Evolutionary conservation across 257 asterid species (phyloP), one percentile per base, ranked within the genome.

Genomic region (Capsicum baccatum): DNA sequence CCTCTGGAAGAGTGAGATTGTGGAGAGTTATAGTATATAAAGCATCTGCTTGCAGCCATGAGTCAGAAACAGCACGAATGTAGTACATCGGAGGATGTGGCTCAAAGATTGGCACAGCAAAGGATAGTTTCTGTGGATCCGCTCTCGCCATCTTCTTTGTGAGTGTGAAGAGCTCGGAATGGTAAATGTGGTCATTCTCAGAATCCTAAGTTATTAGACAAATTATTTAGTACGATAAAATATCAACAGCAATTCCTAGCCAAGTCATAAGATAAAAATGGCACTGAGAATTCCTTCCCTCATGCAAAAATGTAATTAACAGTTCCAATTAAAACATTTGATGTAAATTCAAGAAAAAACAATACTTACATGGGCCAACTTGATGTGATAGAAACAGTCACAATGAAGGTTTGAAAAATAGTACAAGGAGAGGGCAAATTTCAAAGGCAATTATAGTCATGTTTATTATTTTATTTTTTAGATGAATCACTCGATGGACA

Each of bases 61-160:
- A 92, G 86, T 96, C 98, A 47, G 98, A 96, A 87, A 94, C 91
- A 85, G 99, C 98, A 87, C 97, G 97, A 86, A 96, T 94, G 83
- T 91, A 89, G 89, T 96, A 96, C 87, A 94, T 98, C 85, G 99
- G 98, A 84, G 99, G 99, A 89, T 96, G 99, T 83, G 99, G 99
- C 92, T 96, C 98, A 87, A 96, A 96, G 88, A 96, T 96, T 63
- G 99, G 99, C 89, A 96, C 94, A 6, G 98, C 93, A 86, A 96
- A 96, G 70, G 99, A 90, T 80, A 96, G 91, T 89, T 96, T 96
- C 87, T 93, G 98, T 79, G 98, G 92, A 85, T 96, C 99, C 86
- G 93, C 97, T 87, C 85, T 92, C 67, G 94, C 93, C 97, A 89
- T 96, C 89, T 93, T 90, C 90, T 96, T 96, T 79, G 99, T 93